These are phyloP conservation scores for Cercospora citrullina DNA, from an alignment of 2,329 filamentous ascomycete species.

Conservation along the genomic window DNA sequence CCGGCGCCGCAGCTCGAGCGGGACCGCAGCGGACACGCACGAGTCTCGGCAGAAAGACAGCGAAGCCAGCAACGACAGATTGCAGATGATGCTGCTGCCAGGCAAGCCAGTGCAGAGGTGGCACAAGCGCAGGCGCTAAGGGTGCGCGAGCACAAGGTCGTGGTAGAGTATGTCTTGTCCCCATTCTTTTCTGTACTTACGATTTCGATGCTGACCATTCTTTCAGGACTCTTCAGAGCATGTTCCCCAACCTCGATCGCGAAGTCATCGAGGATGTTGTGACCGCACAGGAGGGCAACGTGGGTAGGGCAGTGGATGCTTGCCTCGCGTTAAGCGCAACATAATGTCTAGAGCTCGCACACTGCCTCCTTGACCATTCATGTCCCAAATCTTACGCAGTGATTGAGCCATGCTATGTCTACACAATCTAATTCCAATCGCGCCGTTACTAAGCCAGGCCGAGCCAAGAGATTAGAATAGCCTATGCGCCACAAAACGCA, in stretches of 20 bases:
- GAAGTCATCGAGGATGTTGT: conserved; percentile 98
- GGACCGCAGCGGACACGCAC: conserved; percentile 25
- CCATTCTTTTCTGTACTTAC: neutral
- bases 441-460: neutral
- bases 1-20: conserved; percentile 38
- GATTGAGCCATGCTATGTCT: neutral
- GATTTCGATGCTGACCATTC: conserved; percentile 8
- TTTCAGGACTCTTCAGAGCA: conserved; percentile 73
- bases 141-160: conserved; percentile 79
- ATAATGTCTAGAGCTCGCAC: conserved; percentile 2
- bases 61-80: conserved; percentile 48
- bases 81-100: conserved; percentile 82
- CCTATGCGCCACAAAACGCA: neutral
- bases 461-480: conserved; percentile 6
- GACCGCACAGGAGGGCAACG: conserved; percentile 82
- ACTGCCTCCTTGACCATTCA: neutral
- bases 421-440: neutral
- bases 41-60: conserved; percentile 31
- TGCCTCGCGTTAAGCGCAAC: conserved; percentile 47
- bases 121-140: conserved; percentile 84
- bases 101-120: conserved; percentile 85
- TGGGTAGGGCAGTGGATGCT: conserved; percentile 51
- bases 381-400: neutral
- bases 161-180: conserved; percentile 66
- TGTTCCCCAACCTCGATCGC: conserved; percentile 94